phyloP scores from a whole-genome alignment of 176 grass and related monocot species.

The Phoenix dactylifera region DNA sequence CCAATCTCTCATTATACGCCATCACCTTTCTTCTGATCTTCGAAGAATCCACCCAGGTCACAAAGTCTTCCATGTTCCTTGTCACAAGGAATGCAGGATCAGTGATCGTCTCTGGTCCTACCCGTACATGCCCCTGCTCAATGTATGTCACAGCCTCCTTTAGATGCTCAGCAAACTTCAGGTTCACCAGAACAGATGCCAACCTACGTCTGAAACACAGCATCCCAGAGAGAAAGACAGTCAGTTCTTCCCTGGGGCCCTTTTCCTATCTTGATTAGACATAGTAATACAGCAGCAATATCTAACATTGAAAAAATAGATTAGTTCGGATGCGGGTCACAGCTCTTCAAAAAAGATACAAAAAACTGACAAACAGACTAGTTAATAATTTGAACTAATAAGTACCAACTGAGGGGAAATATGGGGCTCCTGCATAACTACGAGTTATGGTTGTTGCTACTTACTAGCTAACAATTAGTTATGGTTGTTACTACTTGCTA shows the following conservation, averaged over 20 bases:
- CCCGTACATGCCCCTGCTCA: conserved; percentile 68
- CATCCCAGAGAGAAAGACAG: too few relatives aligned
- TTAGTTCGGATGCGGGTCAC: too few relatives aligned
- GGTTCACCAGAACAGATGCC: conserved; percentile 60
- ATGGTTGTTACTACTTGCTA: too few relatives aligned
- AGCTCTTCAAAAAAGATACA: not conserved
- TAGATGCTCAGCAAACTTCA: conserved; percentile 82
- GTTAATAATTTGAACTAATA: too few relatives aligned
- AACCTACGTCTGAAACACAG: conserved; percentile 45
- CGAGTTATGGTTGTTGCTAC: too few relatives aligned
- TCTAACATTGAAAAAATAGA: too few relatives aligned
- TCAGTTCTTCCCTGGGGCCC: too few relatives aligned
- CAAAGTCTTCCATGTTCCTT: conserved; percentile 94
- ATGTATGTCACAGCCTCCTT: conserved; percentile 89
- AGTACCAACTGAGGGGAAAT: too few relatives aligned
- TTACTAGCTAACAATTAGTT: too few relatives aligned
- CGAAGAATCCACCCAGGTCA: conserved; percentile 84
- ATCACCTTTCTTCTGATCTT: conserved; percentile 67
- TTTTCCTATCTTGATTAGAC: too few relatives aligned
- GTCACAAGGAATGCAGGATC: conserved; percentile 86
- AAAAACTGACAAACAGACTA: not conserved
- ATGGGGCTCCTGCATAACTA: too few relatives aligned
- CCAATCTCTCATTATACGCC: conserved; percentile 52
- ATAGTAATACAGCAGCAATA: too few relatives aligned
- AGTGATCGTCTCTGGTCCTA: conserved; percentile 60